Base-by-base conservation (phyloP, 1,284 basidiomycete species). In the Cutaneotrichosporon sp. region DNA sequence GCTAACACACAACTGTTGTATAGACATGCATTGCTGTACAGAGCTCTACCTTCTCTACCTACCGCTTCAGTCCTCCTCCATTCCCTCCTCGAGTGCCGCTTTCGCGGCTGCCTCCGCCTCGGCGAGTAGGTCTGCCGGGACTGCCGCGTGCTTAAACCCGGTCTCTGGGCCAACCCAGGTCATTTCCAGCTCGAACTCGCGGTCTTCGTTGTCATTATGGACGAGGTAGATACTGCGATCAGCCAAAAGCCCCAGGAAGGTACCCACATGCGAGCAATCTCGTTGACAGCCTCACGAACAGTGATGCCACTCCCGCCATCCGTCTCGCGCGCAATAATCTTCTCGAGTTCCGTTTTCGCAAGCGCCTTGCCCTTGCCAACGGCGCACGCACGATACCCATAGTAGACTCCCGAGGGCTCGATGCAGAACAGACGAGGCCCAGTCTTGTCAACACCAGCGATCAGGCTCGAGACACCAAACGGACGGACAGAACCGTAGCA, bases 181-280 rank as follows among this genome's bases (percentile, higher is more conserved):
- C 85, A 99, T 87, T 81, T 99, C 97, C 30, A 99, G 86, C 80
- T 99, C 97, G 72, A 99, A 99, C 82, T 99, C 96, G 80, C 98
- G 97, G 64, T 91, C 82, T 67, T 80, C 78, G 73, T 80, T 80
- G 69, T 99, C 97, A 70, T 99, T 96, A 77, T 99, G 97, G 16
- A 97, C 94, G 63, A 95, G 87, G 82, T 98, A 94, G 77, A 99
- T 96, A 78, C 95, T 98, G 75, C 22, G 4, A 52, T 64, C 53
- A 64, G 62, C 31, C 32, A 9, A 13, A 1, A 32, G 6, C 21
- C 9, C 6, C 32, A 53, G 4, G 9, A 30, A 2, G 9, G 21
- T 10, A 84, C 91, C 74, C 77, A 96, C 94, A 97, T 97, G 80
- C 94, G 85, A 18, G 94, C 94, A n/a, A 92, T 90, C 76, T 97